These are phyloP conservation scores for Sphagnurus paluster DNA, from an alignment of 1,284 basidiomycete species.

Conservation along the genomic window DNA sequence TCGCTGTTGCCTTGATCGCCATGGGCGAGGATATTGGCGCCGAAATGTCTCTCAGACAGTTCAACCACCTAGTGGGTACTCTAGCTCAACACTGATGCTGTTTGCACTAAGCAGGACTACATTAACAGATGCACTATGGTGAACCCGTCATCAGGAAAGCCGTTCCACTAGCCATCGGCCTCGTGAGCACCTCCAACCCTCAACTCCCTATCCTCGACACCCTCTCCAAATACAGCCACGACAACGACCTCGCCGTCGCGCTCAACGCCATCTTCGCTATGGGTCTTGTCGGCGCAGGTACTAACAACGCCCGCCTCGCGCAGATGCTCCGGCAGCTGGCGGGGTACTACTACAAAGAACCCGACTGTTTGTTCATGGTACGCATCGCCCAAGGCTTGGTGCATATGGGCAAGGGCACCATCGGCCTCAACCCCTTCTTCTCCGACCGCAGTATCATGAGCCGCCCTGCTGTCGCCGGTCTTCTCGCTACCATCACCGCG, in stretches of 20 bases:
- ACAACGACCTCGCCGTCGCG: conserved; percentile 95
- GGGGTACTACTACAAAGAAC: conserved; percentile 97
- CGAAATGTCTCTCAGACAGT: conserved; percentile 94
- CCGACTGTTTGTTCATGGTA: conserved; percentile 96
- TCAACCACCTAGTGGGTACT: conserved; percentile 84
- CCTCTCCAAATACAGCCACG: conserved; percentile 99
- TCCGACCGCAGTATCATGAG: conserved; percentile 90
- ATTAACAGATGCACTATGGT: conserved; percentile 92
- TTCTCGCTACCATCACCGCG: conserved; percentile 85
- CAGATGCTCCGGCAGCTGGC: conserved; percentile 98
- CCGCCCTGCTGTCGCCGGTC: conserved; percentile 87
- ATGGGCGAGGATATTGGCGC: conserved; percentile 99
- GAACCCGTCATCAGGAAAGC: conserved; percentile 91
- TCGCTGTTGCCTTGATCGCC: conserved; percentile 92
- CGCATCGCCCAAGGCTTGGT: conserved; percentile 95
- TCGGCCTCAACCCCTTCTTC: conserved; percentile 98
- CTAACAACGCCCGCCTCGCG: conserved; percentile 95
- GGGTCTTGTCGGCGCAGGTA: conserved; percentile 97
- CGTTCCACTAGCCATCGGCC: conserved; percentile 94
- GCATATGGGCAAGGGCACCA: conserved; percentile 99
- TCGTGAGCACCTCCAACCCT: conserved; percentile 95
- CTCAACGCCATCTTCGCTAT: conserved; percentile 98
- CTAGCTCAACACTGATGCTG: neutral
- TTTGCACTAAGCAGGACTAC: neutral
- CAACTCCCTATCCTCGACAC: conserved; percentile 96